Percentiles rank a stretch among this genome's conserved stretches.
phyloP scores from a whole-genome alignment of 1,284 basidiomycete genomes.

The Malassezia japonica region DNA sequence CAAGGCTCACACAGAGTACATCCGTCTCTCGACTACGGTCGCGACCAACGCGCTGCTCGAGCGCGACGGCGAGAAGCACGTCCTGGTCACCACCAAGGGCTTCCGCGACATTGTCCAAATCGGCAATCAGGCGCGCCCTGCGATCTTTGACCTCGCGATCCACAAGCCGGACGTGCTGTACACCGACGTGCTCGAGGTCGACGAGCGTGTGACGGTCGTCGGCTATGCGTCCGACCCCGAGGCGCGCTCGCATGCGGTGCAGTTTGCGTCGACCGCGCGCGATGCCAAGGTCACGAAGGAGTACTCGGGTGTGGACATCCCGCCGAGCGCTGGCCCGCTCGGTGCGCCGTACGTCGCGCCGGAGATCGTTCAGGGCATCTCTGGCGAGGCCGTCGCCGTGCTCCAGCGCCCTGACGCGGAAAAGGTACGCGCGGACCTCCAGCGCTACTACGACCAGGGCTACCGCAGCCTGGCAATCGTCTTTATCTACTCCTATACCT shows the following conservation, averaged over 20 bases:
- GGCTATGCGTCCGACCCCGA: constrained; percentile 83
- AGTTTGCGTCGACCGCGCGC: constrained; percentile 19
- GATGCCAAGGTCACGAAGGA: constrained; percentile 20
- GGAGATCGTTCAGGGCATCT: constrained; percentile 65
- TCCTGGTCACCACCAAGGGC: constrained; percentile 79
- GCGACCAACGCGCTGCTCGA: constrained; percentile 93
- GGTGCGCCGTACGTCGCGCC: constrained; percentile 59
- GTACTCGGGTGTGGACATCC: constrained; percentile 41
- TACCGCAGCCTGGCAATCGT: constrained; percentile 77
- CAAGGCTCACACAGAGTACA: constrained; percentile 59
- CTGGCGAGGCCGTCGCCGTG: constrained; percentile 82
- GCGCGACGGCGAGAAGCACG: constrained; percentile 82
- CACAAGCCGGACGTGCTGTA: constrained; percentile 67
- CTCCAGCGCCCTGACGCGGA: constrained; percentile 58
- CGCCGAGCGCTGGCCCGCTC: constrained; percentile 53
- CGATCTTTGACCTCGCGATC: constrained; percentile 52
- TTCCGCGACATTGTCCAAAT: constrained; percentile 84
- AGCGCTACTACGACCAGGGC: constrained; percentile 63
- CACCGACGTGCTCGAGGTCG: constrained; percentile 69
- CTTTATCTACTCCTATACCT: constrained; percentile 84
- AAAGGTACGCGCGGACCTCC: constrained; percentile 54
- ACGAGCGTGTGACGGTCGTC: constrained; percentile 86
- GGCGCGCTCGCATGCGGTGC: constrained; percentile 57
- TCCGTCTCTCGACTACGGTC: constrained; percentile 84
- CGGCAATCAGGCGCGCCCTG: constrained; percentile 84